Evolutionary conservation across 306 rosid genomes (phyloP), one percentile per base, ranked within the genome.

Genomic region (Cicer cuneatum): DNA sequence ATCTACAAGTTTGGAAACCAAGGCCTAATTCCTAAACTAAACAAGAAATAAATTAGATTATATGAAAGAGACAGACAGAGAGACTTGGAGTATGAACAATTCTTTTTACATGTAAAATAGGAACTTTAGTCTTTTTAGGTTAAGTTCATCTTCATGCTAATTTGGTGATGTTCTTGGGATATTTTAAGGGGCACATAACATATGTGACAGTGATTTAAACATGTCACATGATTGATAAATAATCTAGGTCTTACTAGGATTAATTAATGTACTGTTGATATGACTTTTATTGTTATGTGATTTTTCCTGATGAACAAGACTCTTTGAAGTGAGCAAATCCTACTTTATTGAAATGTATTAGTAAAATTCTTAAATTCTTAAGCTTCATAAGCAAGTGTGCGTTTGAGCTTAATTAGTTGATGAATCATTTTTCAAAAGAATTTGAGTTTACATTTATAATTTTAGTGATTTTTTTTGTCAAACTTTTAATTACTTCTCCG

Each of bases 1-100:
- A 62, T 65, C 61, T 8, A 54, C 52, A 63, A 63, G 68, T 62
- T 40, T 62, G 68, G 68, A 39, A 29, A 62, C 33, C 68, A 6
- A 29, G 5, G 42, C 65, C 42, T 33, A 12, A 18, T 56, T 56
- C 15, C 8, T 56, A 21, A 21, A 24, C 7, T 8, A 21, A 24
- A 10, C 8, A 62, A 38, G 49, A 63, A 40, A 15, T 9, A 63
- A 16, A 16, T 40, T 13, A 40, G 15, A 40, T 40, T 64, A 39
- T 61, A 49, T 39, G 14, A 15, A 63, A 40, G 69, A 38, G 69
- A 41, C 49, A 63, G 33, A 39, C 5, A 63, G 11, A n/a, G 3
- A 1, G 7, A 39, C 21, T 0, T 35, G 43, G 16, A 59, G 41
- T 13, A 60, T 10, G 37, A 41, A 39, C 69, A 64, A 40, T 61